Evolutionary conservation across 768 basidiomycete species (phyloP).

Genomic region (Phlegmacium glaucopus): DNA sequence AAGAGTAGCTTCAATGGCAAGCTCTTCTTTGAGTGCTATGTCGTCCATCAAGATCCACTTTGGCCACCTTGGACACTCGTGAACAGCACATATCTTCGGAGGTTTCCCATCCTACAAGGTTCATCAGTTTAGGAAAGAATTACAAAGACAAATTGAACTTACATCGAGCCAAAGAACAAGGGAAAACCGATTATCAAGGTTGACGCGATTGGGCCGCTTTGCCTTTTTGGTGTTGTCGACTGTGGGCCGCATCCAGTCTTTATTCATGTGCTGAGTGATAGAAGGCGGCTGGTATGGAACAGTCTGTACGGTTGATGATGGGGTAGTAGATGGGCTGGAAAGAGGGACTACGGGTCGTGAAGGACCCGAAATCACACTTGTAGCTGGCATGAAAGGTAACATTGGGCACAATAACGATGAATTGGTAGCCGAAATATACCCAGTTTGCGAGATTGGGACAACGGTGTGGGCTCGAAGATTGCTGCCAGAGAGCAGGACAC

Average conservation of each 20-base stretch:
- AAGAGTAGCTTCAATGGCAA: neutral
- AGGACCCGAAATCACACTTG: neutral
- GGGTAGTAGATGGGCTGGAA: neutral
- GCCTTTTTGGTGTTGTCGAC: slow-evolving; percentile 2
- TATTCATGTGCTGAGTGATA: slow-evolving; percentile 1
- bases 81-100: neutral
- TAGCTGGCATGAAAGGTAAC: neutral
- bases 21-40: neutral
- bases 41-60: slow-evolving; percentile 2
- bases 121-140: neutral
- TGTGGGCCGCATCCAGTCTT: slow-evolving; percentile 2
- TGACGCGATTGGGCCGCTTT: neutral
- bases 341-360: neutral
- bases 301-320: neutral
- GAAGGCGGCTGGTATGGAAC: slow-evolving; percentile 1
- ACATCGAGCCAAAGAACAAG: slow-evolving; percentile 1
- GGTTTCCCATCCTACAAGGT: neutral
- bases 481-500: neutral
- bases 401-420: neutral
- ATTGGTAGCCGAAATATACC: neutral
- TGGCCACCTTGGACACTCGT: slow-evolving; percentile 1
- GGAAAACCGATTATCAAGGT: slow-evolving; percentile 1
- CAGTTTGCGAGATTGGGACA: neutral
- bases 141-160: neutral
- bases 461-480: neutral